phyloP scores from a whole-genome alignment of 306 rosid species.

The Canavalia gladiata region DNA sequence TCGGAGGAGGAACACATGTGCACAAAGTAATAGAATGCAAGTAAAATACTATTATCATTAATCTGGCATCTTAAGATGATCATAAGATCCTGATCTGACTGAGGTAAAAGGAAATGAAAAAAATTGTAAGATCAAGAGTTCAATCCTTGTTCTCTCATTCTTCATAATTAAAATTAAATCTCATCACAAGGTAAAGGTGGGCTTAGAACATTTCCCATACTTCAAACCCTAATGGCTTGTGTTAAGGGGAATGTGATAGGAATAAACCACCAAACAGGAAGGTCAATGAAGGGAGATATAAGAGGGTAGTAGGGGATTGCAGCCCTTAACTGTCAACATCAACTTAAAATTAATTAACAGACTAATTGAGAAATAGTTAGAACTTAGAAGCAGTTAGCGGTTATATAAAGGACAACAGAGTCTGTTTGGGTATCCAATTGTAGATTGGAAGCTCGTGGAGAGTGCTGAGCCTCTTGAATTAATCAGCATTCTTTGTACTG shows the following conservation, averaged over 20 bases:
- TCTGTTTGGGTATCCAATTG: too few species aligned
- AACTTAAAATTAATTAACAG: too few species aligned
- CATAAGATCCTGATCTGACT: slow-evolving; percentile 28
- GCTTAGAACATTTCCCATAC: background rate
- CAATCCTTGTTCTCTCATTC: background rate
- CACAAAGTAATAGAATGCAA: background rate
- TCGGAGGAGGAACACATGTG: background rate
- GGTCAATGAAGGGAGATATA: too few species aligned
- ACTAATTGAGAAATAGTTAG: too few species aligned
- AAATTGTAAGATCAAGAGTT: background rate
- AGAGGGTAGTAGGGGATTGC: too few species aligned
- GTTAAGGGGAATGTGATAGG: background rate
- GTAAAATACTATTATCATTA: slow-evolving; percentile 9
- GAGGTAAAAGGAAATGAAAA: slow-evolving; percentile 15
- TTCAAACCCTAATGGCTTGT: slow-evolving; percentile 3
- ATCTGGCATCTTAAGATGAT: slow-evolving; percentile 5
- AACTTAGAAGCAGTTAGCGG: too few species aligned
- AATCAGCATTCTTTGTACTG: too few species aligned
- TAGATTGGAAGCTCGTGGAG: too few species aligned
- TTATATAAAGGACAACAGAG: too few species aligned
- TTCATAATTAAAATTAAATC: slow-evolving; percentile 8
- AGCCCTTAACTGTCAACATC: too few species aligned
- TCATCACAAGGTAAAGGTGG: slow-evolving; percentile 19
- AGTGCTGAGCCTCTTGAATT: too few species aligned
- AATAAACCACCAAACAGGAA: too few species aligned